Evolutionary conservation across 768 basidiomycete genomes (phyloP).

Genomic region (Collybiopsis confluens): DNA sequence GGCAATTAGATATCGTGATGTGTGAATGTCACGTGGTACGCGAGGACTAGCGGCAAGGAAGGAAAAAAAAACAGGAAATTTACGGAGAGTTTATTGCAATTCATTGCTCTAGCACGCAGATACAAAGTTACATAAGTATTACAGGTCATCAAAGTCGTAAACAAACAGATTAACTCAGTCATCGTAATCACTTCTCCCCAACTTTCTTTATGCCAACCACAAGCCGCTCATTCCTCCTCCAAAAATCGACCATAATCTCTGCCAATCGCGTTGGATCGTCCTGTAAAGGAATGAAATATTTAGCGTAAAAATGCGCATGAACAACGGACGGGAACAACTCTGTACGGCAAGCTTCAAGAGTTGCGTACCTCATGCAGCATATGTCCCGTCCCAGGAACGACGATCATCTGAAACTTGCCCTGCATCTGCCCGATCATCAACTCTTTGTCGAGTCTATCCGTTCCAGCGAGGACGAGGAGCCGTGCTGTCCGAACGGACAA

Average conservation of each 20-base stretch:
- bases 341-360: background rate
- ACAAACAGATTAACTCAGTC: too few relatives aligned
- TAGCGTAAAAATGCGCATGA: too few relatives aligned
- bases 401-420: conserved; percentile 91
- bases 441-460: conserved; percentile 87
- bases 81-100: too few relatives aligned
- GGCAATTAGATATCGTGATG: too few relatives aligned
- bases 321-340: background rate
- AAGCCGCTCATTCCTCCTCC: conserved; percentile 81
- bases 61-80: too few relatives aligned
- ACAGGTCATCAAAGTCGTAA: too few relatives aligned
- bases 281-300: too few relatives aligned
- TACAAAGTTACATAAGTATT: too few relatives aligned
- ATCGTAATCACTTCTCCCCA: too few relatives aligned
- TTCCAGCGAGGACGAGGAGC: conserved; percentile 85
- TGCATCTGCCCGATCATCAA: conserved; percentile 98
- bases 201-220: conserved; percentile 58
- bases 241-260: conserved; percentile 81
- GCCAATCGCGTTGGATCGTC: conserved; percentile 84
- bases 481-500: conserved; percentile 75
- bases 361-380: conserved; percentile 84
- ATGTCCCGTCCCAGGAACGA: conserved; percentile 85
- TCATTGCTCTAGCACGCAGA: too few relatives aligned
- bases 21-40: too few relatives aligned
- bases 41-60: too few relatives aligned